phyloP scores from a whole-genome alignment of 2,329 filamentous ascomycete species.

The Pseudocercospora musae region DNA sequence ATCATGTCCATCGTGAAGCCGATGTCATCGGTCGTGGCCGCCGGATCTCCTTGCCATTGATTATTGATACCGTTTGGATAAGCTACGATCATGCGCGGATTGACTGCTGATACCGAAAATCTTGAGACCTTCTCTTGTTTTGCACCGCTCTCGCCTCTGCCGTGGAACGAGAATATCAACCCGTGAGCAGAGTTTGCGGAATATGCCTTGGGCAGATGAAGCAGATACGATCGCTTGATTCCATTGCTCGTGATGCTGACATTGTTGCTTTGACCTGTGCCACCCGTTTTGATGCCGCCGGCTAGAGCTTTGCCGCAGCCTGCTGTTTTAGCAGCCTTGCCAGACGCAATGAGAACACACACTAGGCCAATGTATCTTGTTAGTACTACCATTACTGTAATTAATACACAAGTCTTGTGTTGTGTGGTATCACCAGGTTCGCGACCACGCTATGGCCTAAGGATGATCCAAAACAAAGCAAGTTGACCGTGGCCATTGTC shows the following conservation, averaged over 20 bases:
- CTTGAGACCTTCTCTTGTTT: slow-evolving; percentile 40
- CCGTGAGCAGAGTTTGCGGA: slow-evolving; percentile 36
- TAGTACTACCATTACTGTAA: background rate
- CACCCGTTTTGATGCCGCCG: slow-evolving; percentile 17
- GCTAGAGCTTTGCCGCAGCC: slow-evolving; percentile 24
- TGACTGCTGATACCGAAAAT: slow-evolving; percentile 45
- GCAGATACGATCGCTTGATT: slow-evolving; percentile 34
- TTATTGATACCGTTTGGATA: slow-evolving; percentile 43
- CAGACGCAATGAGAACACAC: background rate
- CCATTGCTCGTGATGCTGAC: slow-evolving; percentile 20
- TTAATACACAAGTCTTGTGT: background rate
- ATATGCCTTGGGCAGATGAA: slow-evolving; percentile 42
- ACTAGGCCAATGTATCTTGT: background rate
- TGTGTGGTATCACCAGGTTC: background rate
- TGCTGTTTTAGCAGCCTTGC: slow-evolving; percentile 1
- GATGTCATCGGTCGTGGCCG: slow-evolving; percentile 40
- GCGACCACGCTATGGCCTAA: background rate
- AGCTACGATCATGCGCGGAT: slow-evolving; percentile 43
- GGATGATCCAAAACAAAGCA: background rate
- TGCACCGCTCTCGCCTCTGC: slow-evolving; percentile 37
- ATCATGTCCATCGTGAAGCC: slow-evolving; percentile 45
- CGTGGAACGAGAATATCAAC: slow-evolving; percentile 49
- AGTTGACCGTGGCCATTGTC: background rate
- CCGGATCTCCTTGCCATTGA: slow-evolving; percentile 44
- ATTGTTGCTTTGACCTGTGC: slow-evolving; percentile 15